phyloP scores from a whole-genome alignment of 768 basidiomycete genomes.

The Russula dissimulans region DNA sequence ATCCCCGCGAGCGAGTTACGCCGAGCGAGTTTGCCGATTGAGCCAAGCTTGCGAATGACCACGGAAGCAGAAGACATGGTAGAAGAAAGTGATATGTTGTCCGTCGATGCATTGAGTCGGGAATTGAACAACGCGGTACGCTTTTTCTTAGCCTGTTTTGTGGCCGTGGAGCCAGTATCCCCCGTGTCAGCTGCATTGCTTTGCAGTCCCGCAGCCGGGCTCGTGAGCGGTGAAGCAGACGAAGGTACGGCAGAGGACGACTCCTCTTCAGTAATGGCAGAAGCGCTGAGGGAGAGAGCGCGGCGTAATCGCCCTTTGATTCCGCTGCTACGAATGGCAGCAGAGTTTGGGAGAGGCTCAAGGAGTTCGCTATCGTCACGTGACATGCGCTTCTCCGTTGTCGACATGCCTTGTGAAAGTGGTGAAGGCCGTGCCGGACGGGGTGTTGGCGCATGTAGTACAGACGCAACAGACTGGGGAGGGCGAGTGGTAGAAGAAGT shows the following conservation, averaged over 20 bases:
- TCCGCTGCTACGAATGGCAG: slow-evolving; percentile 50
- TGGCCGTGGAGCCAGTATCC: slow-evolving; percentile 24
- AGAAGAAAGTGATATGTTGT: slow-evolving; percentile 91
- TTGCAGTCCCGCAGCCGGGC: slow-evolving; percentile 14
- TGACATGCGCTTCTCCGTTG: slow-evolving; percentile 67
- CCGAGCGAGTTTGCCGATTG: slow-evolving; percentile 80
- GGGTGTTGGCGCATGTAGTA: slow-evolving; percentile 23
- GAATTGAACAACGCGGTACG: slow-evolving; percentile 75
- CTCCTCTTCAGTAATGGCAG: slow-evolving; percentile 49
- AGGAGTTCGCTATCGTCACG: slow-evolving; percentile 64
- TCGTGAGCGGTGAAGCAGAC: slow-evolving; percentile 2
- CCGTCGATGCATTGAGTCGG: slow-evolving; percentile 78
- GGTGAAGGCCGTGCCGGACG: slow-evolving; percentile 46
- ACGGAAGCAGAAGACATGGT: slow-evolving; percentile 93
- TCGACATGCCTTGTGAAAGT: slow-evolving; percentile 56
- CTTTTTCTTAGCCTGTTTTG: slow-evolving; percentile 49
- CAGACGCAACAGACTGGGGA: slow-evolving; percentile 28
- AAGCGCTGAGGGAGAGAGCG: slow-evolving; percentile 58
- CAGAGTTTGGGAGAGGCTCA: slow-evolving; percentile 26
- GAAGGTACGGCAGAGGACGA: slow-evolving; percentile 30
- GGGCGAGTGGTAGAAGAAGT: slow-evolving; percentile 30
- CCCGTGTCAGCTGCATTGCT: slow-evolving; percentile 25
- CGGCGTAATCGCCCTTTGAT: slow-evolving; percentile 71
- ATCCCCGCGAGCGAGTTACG: slow-evolving; percentile 87
- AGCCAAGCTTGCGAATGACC: slow-evolving; percentile 93